Base-by-base conservation (phyloP, 2,329 filamentous ascomycete genomes). In the Colletotrichum gloeosporioides region DNA sequence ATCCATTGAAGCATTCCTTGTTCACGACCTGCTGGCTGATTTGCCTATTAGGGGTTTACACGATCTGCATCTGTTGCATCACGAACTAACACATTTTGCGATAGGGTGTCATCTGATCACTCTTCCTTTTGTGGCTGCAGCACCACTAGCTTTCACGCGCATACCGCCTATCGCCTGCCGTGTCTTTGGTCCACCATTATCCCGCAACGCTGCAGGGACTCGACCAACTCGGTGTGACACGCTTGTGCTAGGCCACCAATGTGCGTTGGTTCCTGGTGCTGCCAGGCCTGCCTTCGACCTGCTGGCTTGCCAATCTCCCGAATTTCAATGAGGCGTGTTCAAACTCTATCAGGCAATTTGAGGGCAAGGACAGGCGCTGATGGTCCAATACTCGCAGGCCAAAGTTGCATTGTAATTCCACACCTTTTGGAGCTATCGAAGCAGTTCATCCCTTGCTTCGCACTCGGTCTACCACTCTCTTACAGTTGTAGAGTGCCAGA, bases 111-210 rank as follows among this genome's bases (percentile, higher is more conserved):
- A 73, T 68, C 65, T 76, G 70, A 76, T 65, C 70, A 73, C 18
- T 69, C 32, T 61, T 73, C 27, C 70, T 73, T 63, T 69, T 69
- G 34, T 61, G 73, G 73, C 73, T 69, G 73, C 64, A 73, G 49
- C 32, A 64, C 15, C 57, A 64, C 29, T 32, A 32, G 59, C 31
- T 22, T 62, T 22, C 39, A 44, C 57, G 22, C 36, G 68, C 73
- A 67, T 62, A 44, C 55, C 66, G 53, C 66, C 66, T 68, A 55
- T 32, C 72, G 67, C 34, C 29, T 27, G n/a, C 32, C 69, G 49
- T 25, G 36, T 65, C 15, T 39, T 22, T 70, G 67, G 16, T 31
- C 59, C 72, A 22, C 44, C 68, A 49, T 61, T 34, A 25, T 61
- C 44, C 29, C 59, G 61, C 72, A 49, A 65, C 29, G 32, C 59